Evolutionary conservation across 179 eudicot genomes (phyloP).

Genomic region (Silene coronaria): DNA sequence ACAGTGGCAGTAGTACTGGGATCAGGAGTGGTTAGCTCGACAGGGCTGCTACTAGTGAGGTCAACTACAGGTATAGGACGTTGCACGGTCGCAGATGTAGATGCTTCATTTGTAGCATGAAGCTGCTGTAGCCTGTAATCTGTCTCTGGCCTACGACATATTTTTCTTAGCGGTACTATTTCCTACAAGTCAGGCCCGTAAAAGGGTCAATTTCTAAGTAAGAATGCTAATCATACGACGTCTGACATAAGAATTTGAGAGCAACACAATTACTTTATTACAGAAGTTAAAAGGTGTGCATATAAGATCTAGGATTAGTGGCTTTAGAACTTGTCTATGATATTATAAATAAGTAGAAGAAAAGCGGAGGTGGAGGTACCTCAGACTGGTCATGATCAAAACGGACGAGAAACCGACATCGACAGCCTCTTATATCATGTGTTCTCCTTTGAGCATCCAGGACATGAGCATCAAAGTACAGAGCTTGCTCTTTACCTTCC

Average conservation of each 20-base stretch:
- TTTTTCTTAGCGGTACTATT: constrained; percentile 74
- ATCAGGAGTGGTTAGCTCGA: constrained; percentile 32
- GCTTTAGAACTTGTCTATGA: neutral
- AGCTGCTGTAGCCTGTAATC: constrained; percentile 75
- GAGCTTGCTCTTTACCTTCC: constrained; percentile 99
- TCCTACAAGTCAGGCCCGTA: constrained; percentile 35
- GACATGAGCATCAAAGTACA: constrained; percentile 94
- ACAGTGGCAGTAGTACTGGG: constrained; percentile 9
- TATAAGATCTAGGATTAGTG: neutral
- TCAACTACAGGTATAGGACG: constrained; percentile 38
- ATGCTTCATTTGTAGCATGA: constrained; percentile 42
- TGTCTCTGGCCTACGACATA: constrained; percentile 89
- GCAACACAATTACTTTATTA: too few species aligned
- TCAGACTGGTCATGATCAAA: constrained; percentile 96
- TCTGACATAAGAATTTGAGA: too few species aligned
- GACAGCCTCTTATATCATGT: constrained; percentile 96
- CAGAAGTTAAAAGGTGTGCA: too few species aligned
- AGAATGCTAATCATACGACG: too few species aligned
- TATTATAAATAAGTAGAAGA: neutral
- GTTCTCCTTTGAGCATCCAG: constrained; percentile 93
- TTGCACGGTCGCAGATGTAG: constrained; percentile 33
- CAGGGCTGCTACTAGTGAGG: constrained; percentile 26
- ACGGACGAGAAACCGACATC: constrained; percentile 94
- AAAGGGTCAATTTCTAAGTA: neutral
- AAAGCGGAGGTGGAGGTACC: constrained; percentile 35